Evolutionary conservation across 73 alveolate genomes (phyloP).

Genomic region (Vitrella brassicaformis): DNA sequence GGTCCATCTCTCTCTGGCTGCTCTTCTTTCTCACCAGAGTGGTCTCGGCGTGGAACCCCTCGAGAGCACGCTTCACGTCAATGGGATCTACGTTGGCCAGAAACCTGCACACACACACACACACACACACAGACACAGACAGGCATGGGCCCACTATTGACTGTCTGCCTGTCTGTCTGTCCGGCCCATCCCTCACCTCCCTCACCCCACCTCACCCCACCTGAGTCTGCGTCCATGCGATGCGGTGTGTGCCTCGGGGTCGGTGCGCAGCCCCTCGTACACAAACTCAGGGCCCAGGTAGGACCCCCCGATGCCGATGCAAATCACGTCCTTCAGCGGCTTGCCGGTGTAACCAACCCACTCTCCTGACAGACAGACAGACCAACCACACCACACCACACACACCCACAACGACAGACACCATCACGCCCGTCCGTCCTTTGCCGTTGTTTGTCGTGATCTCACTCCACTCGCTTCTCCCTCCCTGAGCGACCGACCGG

Average conservation of each 20-base stretch:
- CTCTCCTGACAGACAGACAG: neutral
- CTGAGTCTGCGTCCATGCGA: constrained; percentile 12
- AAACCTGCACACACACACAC: constrained; percentile 41
- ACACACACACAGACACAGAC: neutral
- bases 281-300: constrained; percentile 82
- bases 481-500: no score
- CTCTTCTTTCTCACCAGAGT: constrained; percentile 5
- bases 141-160: neutral
- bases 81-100: constrained; percentile 96
- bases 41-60: constrained; percentile 21
- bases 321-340: constrained; percentile 48
- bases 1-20: neutral
- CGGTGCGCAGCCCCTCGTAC: constrained; percentile 55
- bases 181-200: no score
- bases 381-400: neutral
- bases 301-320: constrained; percentile 79
- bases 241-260: constrained; percentile 1
- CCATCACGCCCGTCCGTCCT: no score
- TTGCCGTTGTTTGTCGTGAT: no score
- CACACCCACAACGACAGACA: neutral
- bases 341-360: constrained; percentile 57
- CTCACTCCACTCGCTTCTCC: no score
- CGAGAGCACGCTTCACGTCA: constrained; percentile 68
- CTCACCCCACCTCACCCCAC: neutral
- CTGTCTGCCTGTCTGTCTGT: no score